Evolutionary conservation across 306 rosid genomes (phyloP), one percentile per base, ranked within the genome.

Genomic region (Corylus avellana): DNA sequence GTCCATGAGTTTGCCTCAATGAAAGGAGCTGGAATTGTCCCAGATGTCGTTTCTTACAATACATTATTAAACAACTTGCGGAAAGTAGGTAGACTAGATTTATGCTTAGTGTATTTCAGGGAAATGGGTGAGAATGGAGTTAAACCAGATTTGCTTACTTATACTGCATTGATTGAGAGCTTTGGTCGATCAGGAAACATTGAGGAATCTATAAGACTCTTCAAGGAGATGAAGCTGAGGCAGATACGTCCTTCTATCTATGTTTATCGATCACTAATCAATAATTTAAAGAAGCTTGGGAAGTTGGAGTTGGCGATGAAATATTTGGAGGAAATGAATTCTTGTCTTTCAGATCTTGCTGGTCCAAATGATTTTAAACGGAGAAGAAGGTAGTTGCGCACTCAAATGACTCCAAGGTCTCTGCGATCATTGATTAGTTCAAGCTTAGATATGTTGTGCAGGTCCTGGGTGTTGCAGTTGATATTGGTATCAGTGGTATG

Each of bases 61-160:
- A 90, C 92, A 13, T 72, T 94, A 70, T 73, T 94, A 78, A 90
- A 90, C 78, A 84, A 90, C 63, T 81, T 94, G 78, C 73, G 83
- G 84, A 92, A 89, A 92, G 87, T 82, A 54, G 97, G 97, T 77
- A 89, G 93, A 86, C 72, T 76, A 37, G 91, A 89, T 59, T 10
- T 88, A 85, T 94, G 94, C 47, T 1, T 79, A 59, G 53, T 72
- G 8, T 92, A 86, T 82, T 89, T 86, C 58, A 84, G 82, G 85
- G 93, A 92, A 84, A 94, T 94, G 98, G 80, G 59, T 73, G 90
- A 85, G 71, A 89, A 49, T 46, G 85, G 91, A 42, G 84, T 85
- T 73, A 74, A 85, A 75, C 91, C 91, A 42, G 92, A 92, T 89
- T 82, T 90, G 91, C 93, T 89, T 77, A 90, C 94, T 66, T 94